These are phyloP conservation scores for Pseudogymnoascus destructans DNA, from an alignment of 2,329 filamentous ascomycete genomes.

Conservation along the genomic window DNA sequence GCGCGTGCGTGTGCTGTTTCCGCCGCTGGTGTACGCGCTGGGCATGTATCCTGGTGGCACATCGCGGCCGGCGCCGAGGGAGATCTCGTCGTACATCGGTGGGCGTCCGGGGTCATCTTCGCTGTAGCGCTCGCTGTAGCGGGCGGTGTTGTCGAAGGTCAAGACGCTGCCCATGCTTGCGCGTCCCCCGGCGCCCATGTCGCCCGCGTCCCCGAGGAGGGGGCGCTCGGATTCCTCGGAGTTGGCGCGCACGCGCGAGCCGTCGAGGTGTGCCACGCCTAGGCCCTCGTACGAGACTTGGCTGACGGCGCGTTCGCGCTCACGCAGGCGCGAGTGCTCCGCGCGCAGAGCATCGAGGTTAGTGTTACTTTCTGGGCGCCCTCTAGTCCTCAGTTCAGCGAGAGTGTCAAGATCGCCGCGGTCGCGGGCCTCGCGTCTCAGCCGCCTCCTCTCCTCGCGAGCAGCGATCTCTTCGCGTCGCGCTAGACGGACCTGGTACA, in stretches of 20 bases:
- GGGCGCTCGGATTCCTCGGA: slow-evolving; percentile 60
- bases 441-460: slow-evolving; percentile 59
- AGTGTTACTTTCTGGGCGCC: slow-evolving; percentile 37
- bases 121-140: background rate
- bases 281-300: slow-evolving; percentile 66
- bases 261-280: slow-evolving; percentile 64
- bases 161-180: background rate
- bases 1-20: background rate
- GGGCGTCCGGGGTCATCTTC: background rate
- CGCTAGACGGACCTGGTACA: slow-evolving; percentile 78
- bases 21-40: background rate
- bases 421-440: slow-evolving; percentile 57
- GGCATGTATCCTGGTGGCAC: background rate
- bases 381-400: slow-evolving; percentile 42
- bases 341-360: slow-evolving; percentile 45
- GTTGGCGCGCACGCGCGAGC: slow-evolving; percentile 59
- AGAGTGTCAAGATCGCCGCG: slow-evolving; percentile 58
- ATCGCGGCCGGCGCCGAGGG: background rate
- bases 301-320: slow-evolving; percentile 54
- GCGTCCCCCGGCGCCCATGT: background rate
- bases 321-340: slow-evolving; percentile 41
- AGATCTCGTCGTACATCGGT: background rate
- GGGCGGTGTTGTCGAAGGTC: background rate
- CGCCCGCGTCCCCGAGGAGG: slow-evolving; percentile 53
- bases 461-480: slow-evolving; percentile 64